Base-by-base conservation (phyloP, 371 early-diverging fungal genomes). In the Blakeslea trispora region DNA sequence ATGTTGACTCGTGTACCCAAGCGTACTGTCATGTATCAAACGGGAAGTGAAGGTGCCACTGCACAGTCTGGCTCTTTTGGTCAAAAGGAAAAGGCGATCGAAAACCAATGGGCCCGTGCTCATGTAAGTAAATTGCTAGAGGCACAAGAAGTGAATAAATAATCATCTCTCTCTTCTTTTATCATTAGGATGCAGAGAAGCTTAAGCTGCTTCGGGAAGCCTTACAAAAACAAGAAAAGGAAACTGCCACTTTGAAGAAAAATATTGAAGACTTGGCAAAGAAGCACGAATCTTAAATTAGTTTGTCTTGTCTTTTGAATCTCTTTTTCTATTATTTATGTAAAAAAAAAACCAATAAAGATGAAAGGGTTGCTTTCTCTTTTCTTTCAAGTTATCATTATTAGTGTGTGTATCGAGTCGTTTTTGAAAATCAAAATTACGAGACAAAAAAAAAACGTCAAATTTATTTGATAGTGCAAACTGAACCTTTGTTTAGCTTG, bases 31-130 rank as follows among this genome's bases (percentile, higher is more conserved):
- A 15, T 54, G 40, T 57, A 57, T 41, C 57, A 57, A 31, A 49
- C 49, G 6, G 66, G 61, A 13, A 40, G 57, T 35, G 76, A 67
- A 60, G 77, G 77, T 50, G 72, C 77, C 9, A 71, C 74, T 43
- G 72, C 74, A 6, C 5, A 45, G 3, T 40, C 64, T 45, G 76
- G 69, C n/a, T 47, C 64, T 35, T 77, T 77, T 48, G 68, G 75
- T 41, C 66, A 68, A 45, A 77, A 77, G 56, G 78, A 77, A 70
- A 74, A 64, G 51, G 78, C 78, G 10, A 61, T 71, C 23, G 78
- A 77, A 59, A 77, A 77, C 44, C 71, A 69, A 50, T 77, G 75
- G 75, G 75, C 75, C 35, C 72, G 75, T 42, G 21, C 57, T 50
- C 72, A 74, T 21, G 78, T 77, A 64, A 71, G 66, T 61, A 9